These are phyloP conservation scores for Solanum sitiens DNA, from an alignment of 257 asterid species.

Conservation along the genomic window DNA sequence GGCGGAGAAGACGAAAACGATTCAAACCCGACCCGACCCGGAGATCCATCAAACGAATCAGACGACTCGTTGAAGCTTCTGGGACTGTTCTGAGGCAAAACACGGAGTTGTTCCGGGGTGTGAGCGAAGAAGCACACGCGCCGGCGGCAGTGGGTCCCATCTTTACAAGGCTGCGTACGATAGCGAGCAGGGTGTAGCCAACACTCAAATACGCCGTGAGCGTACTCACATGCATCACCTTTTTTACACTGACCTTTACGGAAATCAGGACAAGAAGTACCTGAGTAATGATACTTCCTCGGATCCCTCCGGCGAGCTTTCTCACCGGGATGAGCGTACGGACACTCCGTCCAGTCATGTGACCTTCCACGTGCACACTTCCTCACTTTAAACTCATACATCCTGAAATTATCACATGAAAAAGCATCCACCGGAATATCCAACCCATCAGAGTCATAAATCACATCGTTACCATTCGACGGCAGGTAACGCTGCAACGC, in stretches of 20 bases:
- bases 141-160: conserved; percentile 75
- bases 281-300: conserved; percentile 55
- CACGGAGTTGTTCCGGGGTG: conserved; percentile 68
- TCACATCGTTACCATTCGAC: conserved; percentile 34
- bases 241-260: conserved; percentile 50
- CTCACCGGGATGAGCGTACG: conserved; percentile 88
- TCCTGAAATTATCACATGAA: conserved; percentile 78
- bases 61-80: not conserved
- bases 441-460: conserved; percentile 25
- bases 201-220: conserved; percentile 91
- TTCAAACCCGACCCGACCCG: conserved; percentile 12
- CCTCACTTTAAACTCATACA: conserved; percentile 77
- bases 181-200: conserved; percentile 95
- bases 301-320: conserved; percentile 93
- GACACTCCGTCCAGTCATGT: conserved; percentile 96
- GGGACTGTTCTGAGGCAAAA: conserved; percentile 22
- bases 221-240: conserved; percentile 83
- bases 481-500: conserved; percentile 67
- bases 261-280: conserved; percentile 68
- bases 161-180: conserved; percentile 89
- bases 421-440: conserved; percentile 67
- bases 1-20: conserved; percentile 47
- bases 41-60: conserved; percentile 34
- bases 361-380: conserved; percentile 62
- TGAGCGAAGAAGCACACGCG: conserved; percentile 90